These are phyloP conservation scores for Debaryomyces udenii DNA, from an alignment of 1,139 yeast genomes.

Conservation along the genomic window DNA sequence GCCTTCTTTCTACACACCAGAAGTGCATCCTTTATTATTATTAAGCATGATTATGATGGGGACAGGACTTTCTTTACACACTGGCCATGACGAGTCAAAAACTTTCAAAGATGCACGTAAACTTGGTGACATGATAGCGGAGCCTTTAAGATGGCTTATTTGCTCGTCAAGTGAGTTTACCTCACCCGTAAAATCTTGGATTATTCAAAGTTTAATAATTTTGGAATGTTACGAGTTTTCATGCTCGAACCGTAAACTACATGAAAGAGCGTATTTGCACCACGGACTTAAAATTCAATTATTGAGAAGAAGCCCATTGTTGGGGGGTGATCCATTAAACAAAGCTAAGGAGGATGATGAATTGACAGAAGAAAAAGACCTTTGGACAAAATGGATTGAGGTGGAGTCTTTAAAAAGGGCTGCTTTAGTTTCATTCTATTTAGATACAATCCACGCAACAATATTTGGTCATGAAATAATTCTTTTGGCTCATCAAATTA, in stretches of 20 bases:
- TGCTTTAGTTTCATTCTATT: slow-evolving; percentile 22
- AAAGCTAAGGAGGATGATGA: slow-evolving; percentile 7
- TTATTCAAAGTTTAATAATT: slow-evolving; percentile 57
- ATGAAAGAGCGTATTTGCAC: slow-evolving; percentile 67
- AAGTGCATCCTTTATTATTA: slow-evolving; percentile 50
- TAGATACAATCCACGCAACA: slow-evolving; percentile 24
- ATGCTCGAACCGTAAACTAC: slow-evolving; percentile 46
- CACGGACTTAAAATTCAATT: slow-evolving; percentile 70
- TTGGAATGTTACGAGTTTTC: slow-evolving; percentile 59
- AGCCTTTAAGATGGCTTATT: slow-evolving; percentile 58
- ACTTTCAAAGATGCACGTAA: slow-evolving; percentile 14
- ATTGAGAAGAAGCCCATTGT: slow-evolving; percentile 60
- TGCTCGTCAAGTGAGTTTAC: slow-evolving; percentile 53
- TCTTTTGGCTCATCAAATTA: slow-evolving; percentile 23
- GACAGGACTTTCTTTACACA: slow-evolving; percentile 29
- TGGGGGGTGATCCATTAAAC: slow-evolving; percentile 55
- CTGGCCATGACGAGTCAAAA: not conserved
- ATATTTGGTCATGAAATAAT: slow-evolving; percentile 24
- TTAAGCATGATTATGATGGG: slow-evolving; percentile 57
- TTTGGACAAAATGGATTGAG: slow-evolving; percentile 24
- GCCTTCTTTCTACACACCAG: slow-evolving; percentile 55
- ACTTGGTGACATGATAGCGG: slow-evolving; percentile 44
- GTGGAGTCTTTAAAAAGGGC: slow-evolving; percentile 25
- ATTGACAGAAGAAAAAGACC: slow-evolving; percentile 9
- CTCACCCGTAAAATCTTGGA: slow-evolving; percentile 55